Evolutionary conservation across 1,139 yeast genomes (phyloP).

Genomic region (Lodderomyces elongisporus): DNA sequence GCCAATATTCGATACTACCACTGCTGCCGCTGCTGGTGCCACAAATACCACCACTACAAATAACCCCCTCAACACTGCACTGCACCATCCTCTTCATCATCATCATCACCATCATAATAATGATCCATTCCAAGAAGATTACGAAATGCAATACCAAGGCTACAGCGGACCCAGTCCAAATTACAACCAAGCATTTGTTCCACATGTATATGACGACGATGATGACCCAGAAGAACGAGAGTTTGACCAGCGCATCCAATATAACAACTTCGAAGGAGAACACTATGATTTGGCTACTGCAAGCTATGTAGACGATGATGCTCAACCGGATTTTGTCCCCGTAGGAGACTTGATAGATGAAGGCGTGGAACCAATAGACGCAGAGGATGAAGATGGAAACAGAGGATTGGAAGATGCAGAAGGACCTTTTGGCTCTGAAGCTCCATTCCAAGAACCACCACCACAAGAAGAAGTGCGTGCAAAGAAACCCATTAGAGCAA

Average conservation of each 20-base stretch:
- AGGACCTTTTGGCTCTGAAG: constrained; percentile 31
- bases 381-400: constrained; percentile 6
- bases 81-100: too few species aligned
- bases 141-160: constrained; percentile 25
- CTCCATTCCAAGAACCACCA: constrained; percentile 24
- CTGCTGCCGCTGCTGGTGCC: constrained; percentile 10
- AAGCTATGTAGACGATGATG: constrained; percentile 15
- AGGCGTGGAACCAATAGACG: constrained; percentile 3
- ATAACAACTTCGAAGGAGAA: constrained; percentile 40
- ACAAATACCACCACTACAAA: neutral
- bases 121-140: constrained; percentile 17
- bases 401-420: constrained; percentile 16
- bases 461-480: constrained; percentile 31
- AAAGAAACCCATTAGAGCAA: constrained; percentile 36
- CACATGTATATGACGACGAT: constrained; percentile 42
- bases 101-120: constrained; percentile 13
- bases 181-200: constrained; percentile 41
- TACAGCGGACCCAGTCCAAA: constrained; percentile 14
- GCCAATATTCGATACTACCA: constrained; percentile 18
- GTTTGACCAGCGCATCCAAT: constrained; percentile 38
- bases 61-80: constrained; percentile 10
- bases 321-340: constrained; percentile 8
- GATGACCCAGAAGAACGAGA: constrained; percentile 41
- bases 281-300: constrained; percentile 37
- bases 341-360: constrained; percentile 4